Percentiles rank a stretch among this genome's conserved stretches.
Conservation (phyloP, 768 basidiomycete species). For the Tulasnella sp. region DNA sequence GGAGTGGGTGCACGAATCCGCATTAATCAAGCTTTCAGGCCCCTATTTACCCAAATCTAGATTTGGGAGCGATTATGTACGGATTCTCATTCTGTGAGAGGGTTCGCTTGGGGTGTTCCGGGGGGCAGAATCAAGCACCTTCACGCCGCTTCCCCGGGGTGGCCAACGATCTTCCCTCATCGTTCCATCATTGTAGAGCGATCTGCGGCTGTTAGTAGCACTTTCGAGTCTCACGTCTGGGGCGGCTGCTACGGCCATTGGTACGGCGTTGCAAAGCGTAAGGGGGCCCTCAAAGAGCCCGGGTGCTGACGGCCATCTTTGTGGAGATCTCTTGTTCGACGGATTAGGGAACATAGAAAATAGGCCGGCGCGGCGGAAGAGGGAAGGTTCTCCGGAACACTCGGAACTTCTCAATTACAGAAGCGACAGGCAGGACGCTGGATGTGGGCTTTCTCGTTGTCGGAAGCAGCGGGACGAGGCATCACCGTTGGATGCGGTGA, state of each 20-base stretch:
- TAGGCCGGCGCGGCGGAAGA: not conserved
- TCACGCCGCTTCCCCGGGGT: no score
- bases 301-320: not conserved
- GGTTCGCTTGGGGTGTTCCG: not conserved
- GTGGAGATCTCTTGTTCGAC: not conserved
- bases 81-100: not conserved
- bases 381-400: not conserved
- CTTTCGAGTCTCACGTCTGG: no score
- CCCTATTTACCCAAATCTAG: not conserved
- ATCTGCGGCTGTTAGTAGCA: no score
- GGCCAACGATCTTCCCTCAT: no score
- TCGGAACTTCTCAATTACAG: not conserved
- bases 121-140: no score
- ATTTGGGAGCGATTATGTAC: not conserved
- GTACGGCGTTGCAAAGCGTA: not conserved
- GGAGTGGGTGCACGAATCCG: not conserved
- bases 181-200: no score
- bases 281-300: not conserved
- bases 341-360: not conserved
- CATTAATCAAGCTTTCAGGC: not conserved
- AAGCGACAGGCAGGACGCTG: not conserved
- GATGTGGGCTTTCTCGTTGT: not conserved
- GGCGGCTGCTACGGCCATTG: no score
- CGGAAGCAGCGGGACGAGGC: not conserved
- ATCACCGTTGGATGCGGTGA: not conserved